Percentiles rank a stretch among this genome's conserved stretches.
These are phyloP conservation scores for Phalaenopsis aphrodite DNA, from an alignment of 106 monocot genomes.

Conservation along the genomic window DNA sequence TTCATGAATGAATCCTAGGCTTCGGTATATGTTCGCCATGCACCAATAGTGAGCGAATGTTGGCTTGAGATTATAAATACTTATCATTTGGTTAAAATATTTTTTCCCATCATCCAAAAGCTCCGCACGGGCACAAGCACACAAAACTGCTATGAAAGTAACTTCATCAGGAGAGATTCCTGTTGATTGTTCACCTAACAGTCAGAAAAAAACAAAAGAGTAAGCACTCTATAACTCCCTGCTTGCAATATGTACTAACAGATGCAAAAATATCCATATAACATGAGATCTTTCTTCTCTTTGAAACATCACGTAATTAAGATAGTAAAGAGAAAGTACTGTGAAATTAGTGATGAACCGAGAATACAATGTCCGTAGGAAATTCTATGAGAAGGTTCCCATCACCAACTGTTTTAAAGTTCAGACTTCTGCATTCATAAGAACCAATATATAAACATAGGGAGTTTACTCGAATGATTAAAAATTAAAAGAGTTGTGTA, in stretches of 20 bases:
- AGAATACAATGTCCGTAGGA: too few relatives aligned
- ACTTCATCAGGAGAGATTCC: slow-evolving; percentile 28
- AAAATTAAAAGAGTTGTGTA: too few relatives aligned
- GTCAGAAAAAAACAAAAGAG: neutral
- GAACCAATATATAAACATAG: too few relatives aligned
- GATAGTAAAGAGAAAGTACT: too few relatives aligned
- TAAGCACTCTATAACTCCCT: neutral
- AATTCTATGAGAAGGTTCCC: too few relatives aligned
- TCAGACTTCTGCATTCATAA: too few relatives aligned
- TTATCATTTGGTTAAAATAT: slow-evolving; percentile 36
- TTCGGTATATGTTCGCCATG: slow-evolving; percentile 36
- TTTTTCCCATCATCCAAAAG: slow-evolving; percentile 27
- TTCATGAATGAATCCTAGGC: slow-evolving; percentile 31
- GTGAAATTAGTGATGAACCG: too few relatives aligned
- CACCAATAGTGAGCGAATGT: slow-evolving; percentile 52
- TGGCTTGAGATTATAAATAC: slow-evolving; percentile 27
- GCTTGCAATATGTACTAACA: neutral
- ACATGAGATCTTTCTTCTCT: neutral
- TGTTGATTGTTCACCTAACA: slow-evolving; percentile 8
- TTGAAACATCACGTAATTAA: too few relatives aligned
- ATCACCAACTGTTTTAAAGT: too few relatives aligned
- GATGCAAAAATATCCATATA: neutral
- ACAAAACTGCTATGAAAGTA: slow-evolving; percentile 37
- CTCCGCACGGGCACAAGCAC: slow-evolving; percentile 34
- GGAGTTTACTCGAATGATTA: too few relatives aligned